Evolutionary conservation across 495 filamentous ascomycete genomes (phyloP).

Genomic region (Apiosordaria backusii): DNA sequence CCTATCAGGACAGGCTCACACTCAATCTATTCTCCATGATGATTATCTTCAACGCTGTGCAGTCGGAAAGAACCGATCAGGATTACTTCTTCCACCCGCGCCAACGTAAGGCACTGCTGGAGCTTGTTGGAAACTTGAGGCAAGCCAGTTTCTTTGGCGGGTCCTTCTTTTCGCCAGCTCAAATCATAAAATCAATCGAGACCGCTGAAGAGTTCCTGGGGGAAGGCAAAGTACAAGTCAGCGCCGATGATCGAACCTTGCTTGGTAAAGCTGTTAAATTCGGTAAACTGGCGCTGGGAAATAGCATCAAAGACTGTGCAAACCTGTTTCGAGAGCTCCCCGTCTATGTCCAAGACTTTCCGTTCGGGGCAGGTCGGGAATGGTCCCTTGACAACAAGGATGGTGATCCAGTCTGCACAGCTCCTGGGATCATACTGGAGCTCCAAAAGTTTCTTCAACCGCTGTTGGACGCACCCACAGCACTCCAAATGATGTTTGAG

Average conservation of each 20-base stretch:
- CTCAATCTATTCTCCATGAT: constrained; percentile 81
- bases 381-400: constrained; percentile 60
- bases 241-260: constrained; percentile 53
- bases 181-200: constrained; percentile 60
- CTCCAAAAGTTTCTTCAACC: constrained; percentile 41
- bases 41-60: constrained; percentile 80
- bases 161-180: constrained; percentile 62
- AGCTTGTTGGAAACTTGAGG: constrained; percentile 72
- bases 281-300: constrained; percentile 56
- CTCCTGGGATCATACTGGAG: constrained; percentile 35
- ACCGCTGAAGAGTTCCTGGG: constrained; percentile 62
- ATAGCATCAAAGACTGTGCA: constrained; percentile 61
- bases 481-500: constrained; percentile 35
- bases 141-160: constrained; percentile 88
- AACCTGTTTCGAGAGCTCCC: constrained; percentile 73
- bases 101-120: constrained; percentile 59
- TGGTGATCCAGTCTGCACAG: constrained; percentile 39
- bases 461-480: constrained; percentile 34
- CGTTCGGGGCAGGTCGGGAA: constrained; percentile 48
- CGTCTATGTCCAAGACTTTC: constrained; percentile 61
- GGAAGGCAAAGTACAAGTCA: constrained; percentile 48
- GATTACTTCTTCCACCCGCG: constrained; percentile 86
- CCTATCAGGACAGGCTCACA: constrained; percentile 75
- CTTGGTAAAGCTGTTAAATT: constrained; percentile 60
- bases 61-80: constrained; percentile 74